phyloP scores from a whole-genome alignment of 352 stramenopile species.

The Globisporangium heterothallicum region DNA sequence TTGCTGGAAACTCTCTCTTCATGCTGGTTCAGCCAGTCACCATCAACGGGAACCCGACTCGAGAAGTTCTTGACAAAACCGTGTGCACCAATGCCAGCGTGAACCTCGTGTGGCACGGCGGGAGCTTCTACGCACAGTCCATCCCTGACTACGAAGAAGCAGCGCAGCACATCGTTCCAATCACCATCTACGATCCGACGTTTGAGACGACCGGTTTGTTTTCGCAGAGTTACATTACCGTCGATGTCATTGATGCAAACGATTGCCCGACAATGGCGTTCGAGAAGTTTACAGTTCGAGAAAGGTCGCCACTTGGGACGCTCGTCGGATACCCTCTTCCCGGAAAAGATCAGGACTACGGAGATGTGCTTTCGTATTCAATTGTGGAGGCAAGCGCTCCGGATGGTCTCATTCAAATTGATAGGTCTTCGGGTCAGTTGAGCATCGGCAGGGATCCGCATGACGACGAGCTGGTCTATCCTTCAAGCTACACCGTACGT shows the following conservation, averaged over 20 bases:
- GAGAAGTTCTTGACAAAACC: not conserved
- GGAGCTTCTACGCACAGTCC: not conserved
- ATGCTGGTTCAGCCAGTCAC: not conserved
- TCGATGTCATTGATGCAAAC: conserved; percentile 44
- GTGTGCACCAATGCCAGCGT: conserved; percentile 1
- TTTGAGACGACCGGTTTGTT: conserved; percentile 23
- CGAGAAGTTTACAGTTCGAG: conserved; percentile 36
- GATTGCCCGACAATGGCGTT: conserved; percentile 43
- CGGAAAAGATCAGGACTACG: conserved; percentile 43
- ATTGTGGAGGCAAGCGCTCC: conserved; percentile 23
- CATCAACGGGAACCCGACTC: not conserved
- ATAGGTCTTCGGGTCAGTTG: conserved; percentile 41
- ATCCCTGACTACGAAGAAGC: conserved; percentile 33
- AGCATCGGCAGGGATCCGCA: conserved; percentile 22
- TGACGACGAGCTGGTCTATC: conserved; percentile 31
- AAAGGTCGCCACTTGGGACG: conserved; percentile 21
- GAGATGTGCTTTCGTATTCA: conserved; percentile 38
- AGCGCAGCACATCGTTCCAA: conserved; percentile 22
- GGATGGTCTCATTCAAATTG: conserved; percentile 32
- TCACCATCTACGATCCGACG: conserved; percentile 32
- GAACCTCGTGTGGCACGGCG: conserved; percentile 3
- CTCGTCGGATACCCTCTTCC: conserved; percentile 48
- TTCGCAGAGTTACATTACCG: conserved; percentile 16
- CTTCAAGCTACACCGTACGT: conserved; percentile 20
- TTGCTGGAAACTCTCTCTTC: conserved; percentile 16